Evolutionary conservation across 495 filamentous ascomycete species (phyloP), one percentile per base, ranked within the genome.

Genomic region (Lasiosphaeria ovina): DNA sequence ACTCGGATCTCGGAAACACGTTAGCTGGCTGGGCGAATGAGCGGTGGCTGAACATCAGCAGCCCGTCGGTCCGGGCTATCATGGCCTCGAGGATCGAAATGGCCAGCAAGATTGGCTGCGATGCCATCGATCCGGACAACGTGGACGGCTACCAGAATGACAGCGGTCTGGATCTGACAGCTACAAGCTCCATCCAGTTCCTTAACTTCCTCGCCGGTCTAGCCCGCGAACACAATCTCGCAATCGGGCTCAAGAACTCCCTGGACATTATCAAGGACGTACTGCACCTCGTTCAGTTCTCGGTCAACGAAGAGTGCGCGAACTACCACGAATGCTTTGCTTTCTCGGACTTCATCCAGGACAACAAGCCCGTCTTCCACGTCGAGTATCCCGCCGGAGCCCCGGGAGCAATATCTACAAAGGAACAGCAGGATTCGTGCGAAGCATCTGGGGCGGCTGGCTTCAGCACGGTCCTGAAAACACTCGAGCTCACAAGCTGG

Each of bases 81-180:
- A 75, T 91, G 87, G 61, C 61, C 44, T 51, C 66, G 12, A 77
- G 87, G 38, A 75, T 90, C 0, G 76, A 83, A 50, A 58, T 86
- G 35, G 87, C 87, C 0, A 63, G 61, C 10, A 51, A 70, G 7
- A 88, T 88, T 67, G 84, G 85, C 35, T 91, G 88, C 62, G 87
- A 89, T 62, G 88, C 82, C 3, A 82, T 91, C 4, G 87, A 91
- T 65, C 85, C 87, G 0, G 88, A 91, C 61, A 91, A 91, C 63
- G 77, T 89, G 11, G 88, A 90, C 62, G 88, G 78, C 3, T 89
- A 88, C 16, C 45, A 68, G 57, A 82, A 83, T 57, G 60, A 80
- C 0, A 85, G 83, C 60, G 87, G 85, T 0, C 69, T 90, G 35
- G 68, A 65, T 6, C 72, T 90, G 14, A 88, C 80, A 2, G 9